Evolutionary conservation across 2,329 filamentous ascomycete genomes (phyloP), one percentile per base, ranked within the genome.

Genomic region (Aspergillus awamori): DNA sequence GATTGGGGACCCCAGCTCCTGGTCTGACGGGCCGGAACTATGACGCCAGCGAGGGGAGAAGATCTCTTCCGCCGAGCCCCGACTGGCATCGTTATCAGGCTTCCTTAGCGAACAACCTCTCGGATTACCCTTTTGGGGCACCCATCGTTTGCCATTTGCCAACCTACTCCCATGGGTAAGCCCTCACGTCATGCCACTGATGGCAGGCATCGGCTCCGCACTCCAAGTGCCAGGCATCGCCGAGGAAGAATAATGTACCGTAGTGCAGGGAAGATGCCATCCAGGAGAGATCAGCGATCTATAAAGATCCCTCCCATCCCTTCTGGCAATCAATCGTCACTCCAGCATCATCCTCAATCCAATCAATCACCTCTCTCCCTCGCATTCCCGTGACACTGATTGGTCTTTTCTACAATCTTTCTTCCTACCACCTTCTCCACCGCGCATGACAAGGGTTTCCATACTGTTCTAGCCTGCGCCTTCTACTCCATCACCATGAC

Each of bases 11-110:
- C 26, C 24, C 47, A 51, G 26, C 28, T 36, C 33, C 13, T 17
- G 7, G 26, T 26, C 47, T 33, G 47, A 33, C 47, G 47, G 47
- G 26, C 47, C n/a, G 47, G 47, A 49, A 51, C 47, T 51, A 51
- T 51, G 47, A 51, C 47, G 47, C 47, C 24, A 49, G 20, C 41
- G 17, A 26, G 26, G 47, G 47, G 47, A 51, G 47, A 51, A 51
- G 47, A 51, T 5, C 47, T 51, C 47, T 51, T 51, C 47, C 47
- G 47, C 47, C 47, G 7, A 33, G 15, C 24, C 41, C 47, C 45
- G 45, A 48, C 17, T 28, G 47, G 15, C 47, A 51, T 51, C 26
- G 33, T 51, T 51, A 51, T 51, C 47, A 30, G 45, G 45, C n/a
- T 49, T n/a, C 24, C 10, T 24, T 24, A n/a, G 45, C 47, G 26